Base-by-base conservation (phyloP, 148 eudicot species). In the Fallopia convolvulus region DNA sequence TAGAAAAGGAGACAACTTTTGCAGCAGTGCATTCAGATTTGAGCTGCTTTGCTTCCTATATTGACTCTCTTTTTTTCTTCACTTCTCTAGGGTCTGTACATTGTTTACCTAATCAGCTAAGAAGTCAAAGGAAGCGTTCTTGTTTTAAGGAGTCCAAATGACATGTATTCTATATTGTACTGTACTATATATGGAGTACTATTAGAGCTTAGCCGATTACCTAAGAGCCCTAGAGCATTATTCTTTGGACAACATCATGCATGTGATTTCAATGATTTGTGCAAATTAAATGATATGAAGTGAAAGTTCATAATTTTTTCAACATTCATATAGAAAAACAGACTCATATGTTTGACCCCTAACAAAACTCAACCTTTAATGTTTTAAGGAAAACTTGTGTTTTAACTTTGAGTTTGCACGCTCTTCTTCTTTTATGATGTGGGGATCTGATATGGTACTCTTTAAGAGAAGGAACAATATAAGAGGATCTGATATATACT, bases 1-100 rank as follows among this genome's bases (percentile, higher is more conserved):
- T 72, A 47, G 15, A 12, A 72, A 41, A 21, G 30, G 32, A 44
- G 52, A 41, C 52, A 44, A 10, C 48, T 41, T 21, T 72, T 17
- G 13, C 21, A 72, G 32, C 48, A 63, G 44, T 44, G 36, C 81
- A 8, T 80, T 75, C 84, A 88, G 86, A 84, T 84, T 79, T 80
- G 87, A 66, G 87, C 83, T 72, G 40, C 76, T 36, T 60, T 79
- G 39, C 76, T 21, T 21, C 36, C 36, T 49, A 26, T n/a, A 60
- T 86, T 88, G 86, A 88, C 87, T 81, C 86, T 83, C 30, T 26
- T 26, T 26, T 26, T 26, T 26, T 26, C 26, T 21, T 55, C 61
- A n/a, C 15, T 30, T 61, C 6, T 61, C 15, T 30, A 39, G 70
- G 70, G 30, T 61, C 39, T 61, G 36, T 26, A 61, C 30, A 10